These are phyloP conservation scores for Saccharum hybrid DNA, from an alignment of 202 grass and related monocot species.

Conservation along the genomic window DNA sequence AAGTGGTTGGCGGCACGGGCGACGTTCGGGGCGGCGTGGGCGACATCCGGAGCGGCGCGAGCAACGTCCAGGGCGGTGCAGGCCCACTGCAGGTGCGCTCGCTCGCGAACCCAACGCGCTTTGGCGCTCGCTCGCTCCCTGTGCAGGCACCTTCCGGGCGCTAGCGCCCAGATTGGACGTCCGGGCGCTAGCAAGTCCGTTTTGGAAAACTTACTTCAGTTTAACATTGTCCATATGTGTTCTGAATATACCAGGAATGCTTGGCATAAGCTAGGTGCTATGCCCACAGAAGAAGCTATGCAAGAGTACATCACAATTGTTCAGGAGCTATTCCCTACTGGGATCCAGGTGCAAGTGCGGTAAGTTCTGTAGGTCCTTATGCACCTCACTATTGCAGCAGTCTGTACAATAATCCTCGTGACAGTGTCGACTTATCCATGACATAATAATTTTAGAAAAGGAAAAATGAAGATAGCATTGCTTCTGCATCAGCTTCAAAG, in stretches of 20 bases:
- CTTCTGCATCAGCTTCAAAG: slow-evolving; percentile 51
- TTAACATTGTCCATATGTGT: slow-evolving; percentile 31
- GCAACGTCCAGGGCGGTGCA: too few species aligned
- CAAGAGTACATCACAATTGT: slow-evolving; percentile 81
- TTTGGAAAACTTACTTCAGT: background rate
- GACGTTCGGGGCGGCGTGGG: too few species aligned
- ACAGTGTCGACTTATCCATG: background rate
- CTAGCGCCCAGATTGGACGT: too few species aligned
- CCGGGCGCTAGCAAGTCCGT: too few species aligned
- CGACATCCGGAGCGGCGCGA: too few species aligned
- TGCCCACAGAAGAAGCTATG: slow-evolving; percentile 95
- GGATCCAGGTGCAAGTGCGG: slow-evolving; percentile 54
- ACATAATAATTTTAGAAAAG: slow-evolving; percentile 54
- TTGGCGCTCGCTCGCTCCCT: too few species aligned
- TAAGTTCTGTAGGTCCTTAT: slow-evolving; percentile 38
- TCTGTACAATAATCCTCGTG: background rate
- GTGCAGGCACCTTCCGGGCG: too few species aligned
- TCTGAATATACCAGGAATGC: slow-evolving; percentile 73
- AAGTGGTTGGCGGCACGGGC: too few species aligned
- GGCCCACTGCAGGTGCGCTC: too few species aligned
- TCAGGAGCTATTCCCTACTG: slow-evolving; percentile 80
- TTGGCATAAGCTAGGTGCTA: slow-evolving; percentile 81
- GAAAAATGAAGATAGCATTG: slow-evolving; percentile 50
- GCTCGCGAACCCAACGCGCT: too few species aligned
- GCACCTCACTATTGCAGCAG: background rate